Evolutionary conservation across 768 basidiomycete species (phyloP), one percentile per base, ranked within the genome.

Genomic region (Scleroderma bovista): DNA sequence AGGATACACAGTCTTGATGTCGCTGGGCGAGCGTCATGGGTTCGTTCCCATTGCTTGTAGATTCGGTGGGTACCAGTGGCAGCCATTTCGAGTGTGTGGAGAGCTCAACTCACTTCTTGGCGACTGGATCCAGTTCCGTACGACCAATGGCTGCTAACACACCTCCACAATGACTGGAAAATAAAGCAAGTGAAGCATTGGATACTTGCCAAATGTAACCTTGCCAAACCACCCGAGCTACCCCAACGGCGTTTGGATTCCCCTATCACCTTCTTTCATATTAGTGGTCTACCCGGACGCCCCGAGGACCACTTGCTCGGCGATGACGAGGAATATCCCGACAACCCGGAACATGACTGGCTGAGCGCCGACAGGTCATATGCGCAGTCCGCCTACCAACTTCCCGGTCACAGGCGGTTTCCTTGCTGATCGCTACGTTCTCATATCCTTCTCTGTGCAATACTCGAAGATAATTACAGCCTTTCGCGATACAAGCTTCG

Each of bases 101-200:
- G 23, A 34, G 17, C 19, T 33, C 15, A 24, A 48, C 2, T 12
- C 31, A 32, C 36, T 50, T 47, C 20, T 8, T 31, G 6, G 46
- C 37, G 37, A 33, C 4, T 32, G 41, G 41, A 4, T 15, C 6
- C 52, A 83, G 86, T 88, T 20, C 78, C 82, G 0, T 77, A 81
- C 56, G 87, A 89, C 64, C 85, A 86, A 67, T 89, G 86, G 86
- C 69, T 88, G 41, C 69, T 81, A n/a, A 86, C 86, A 12, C 83
- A 84, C 59, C 60, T 85, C 60, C 77, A 82, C 51, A 71, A 78
- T 3, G 56, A 67, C 26, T 84, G 79, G 77, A 80, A 80, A 57
- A 72, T 87, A 36, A 73, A 73, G 15, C 75, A 84, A 26, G 69
- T 84, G 29, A 89, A 88, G 56, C 72, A 75, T 29, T 80, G 77